Evolutionary conservation across 73 alveolate species (phyloP), one percentile per base, ranked within the genome.

Genomic region (Paramecium octaurelia): DNA sequence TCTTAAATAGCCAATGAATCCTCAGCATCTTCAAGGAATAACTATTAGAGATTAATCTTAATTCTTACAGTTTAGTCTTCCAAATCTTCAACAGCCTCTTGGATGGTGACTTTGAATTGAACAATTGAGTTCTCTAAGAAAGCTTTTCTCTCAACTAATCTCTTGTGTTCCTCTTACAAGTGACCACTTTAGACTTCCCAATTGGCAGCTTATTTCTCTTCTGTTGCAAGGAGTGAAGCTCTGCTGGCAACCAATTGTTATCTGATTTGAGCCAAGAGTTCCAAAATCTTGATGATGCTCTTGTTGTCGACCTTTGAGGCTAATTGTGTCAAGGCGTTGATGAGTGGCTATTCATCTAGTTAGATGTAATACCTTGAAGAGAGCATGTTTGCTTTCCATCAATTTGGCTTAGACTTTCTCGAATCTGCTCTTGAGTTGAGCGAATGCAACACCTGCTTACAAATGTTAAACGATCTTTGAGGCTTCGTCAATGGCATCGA

Each of bases 11-110:
- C 86, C 40, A 86, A 40, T 58, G 89, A 58, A 40, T 86, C 93
- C 57, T 86, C 93, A 86, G 93, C 93, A 86, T 86, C 93, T 58
- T 86, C 93, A 21, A 86, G 58, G 93, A 86, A 86, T 58, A 86
- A 58, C 93, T 86, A 86, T 1, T 2, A 14, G 1, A 9, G 12
- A 42, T 54, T 24, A 12, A 73, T 60, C n/a, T 10, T 23, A 21
- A 31, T 11, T 0, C 7, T 10, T 86, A 86, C 93, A 86, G 93
- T 86, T 27, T 86, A 57, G 27, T 86, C 93, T 86, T 60, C 86
- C 12, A 86, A 38, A 27, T 86, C 86, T 86, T 86, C 94, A 77
- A 77, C 48, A 0, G 92, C 94, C 58, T 86, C 87, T 75, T 46
- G 40, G 43, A 84, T 70, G 31, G 89, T 90, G 4, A 29, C 80